Percentiles rank a stretch among this genome's conserved stretches.
Evolutionary conservation across 768 basidiomycete genomes (phyloP).

Genomic region (Trametes gibbosa): DNA sequence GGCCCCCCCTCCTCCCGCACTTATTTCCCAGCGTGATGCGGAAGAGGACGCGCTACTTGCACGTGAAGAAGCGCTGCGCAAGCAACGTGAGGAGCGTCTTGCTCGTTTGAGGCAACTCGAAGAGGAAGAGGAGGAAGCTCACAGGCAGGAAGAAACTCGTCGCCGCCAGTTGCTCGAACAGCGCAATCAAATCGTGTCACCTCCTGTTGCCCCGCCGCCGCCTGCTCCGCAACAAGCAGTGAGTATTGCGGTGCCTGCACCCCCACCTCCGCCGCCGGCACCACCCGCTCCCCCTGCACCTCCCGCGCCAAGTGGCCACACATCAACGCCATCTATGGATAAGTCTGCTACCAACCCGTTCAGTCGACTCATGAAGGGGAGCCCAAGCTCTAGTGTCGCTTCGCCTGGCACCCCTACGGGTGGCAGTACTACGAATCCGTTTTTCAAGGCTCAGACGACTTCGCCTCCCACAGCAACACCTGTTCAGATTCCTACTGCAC

Average conservation of each 20-base stretch:
- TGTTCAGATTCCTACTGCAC: conserved; percentile 37
- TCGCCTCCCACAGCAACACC: conserved; percentile 36
- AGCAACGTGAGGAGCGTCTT: conserved; percentile 65
- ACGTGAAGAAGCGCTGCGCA: conserved; percentile 68
- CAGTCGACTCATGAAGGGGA: conserved; percentile 59
- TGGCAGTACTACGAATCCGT: conserved; percentile 70
- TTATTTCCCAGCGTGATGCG: conserved; percentile 53
- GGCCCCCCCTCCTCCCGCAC: conserved; percentile 36
- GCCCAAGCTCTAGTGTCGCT: conserved; percentile 34
- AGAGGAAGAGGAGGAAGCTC: conserved; percentile 59
- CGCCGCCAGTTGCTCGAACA: conserved; percentile 27
- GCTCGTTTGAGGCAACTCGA: conserved; percentile 71
- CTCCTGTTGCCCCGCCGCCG: conserved; percentile 38
- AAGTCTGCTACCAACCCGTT: conserved; percentile 80
- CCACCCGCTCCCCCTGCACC: conserved; percentile 37
- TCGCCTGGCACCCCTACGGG: conserved; percentile 34
- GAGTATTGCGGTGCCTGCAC: conserved; percentile 20
- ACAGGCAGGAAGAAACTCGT: conserved; percentile 42
- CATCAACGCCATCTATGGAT: conserved; percentile 33
- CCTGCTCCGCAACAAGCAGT: conserved; percentile 25
- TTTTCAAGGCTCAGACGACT: conserved; percentile 53
- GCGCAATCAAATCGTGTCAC: conserved; percentile 18
- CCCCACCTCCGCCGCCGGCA: conserved; percentile 38
- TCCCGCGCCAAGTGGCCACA: conserved; percentile 27
- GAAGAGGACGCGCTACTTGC: conserved; percentile 72